A percentile compares a stretch with the other conserved stretches of the same genome.
phyloP scores from a whole-genome alignment of 108 stramenopile species.

The Nitzschia putrida region DNA sequence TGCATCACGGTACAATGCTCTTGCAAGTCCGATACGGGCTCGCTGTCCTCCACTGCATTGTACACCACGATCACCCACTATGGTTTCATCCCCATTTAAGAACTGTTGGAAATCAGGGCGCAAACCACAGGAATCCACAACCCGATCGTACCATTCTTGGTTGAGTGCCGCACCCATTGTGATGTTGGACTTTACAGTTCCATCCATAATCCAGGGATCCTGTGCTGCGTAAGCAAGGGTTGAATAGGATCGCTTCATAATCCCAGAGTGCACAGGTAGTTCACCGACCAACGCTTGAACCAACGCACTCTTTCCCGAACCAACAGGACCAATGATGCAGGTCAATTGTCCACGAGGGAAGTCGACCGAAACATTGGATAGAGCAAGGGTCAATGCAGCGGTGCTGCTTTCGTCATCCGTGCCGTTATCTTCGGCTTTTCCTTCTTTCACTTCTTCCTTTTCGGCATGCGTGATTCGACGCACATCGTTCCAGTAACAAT shows the following conservation, averaged over 20 bases:
- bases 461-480: background rate
- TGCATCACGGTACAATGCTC: slow-evolving; percentile 57
- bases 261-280: slow-evolving; percentile 50
- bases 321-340: slow-evolving; percentile 63
- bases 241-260: slow-evolving; percentile 32
- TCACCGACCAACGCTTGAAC: slow-evolving; percentile 66
- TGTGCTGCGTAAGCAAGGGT: slow-evolving; percentile 81
- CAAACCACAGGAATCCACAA: slow-evolving; percentile 69
- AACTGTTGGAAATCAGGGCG: slow-evolving; percentile 63
- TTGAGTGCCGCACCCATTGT: slow-evolving; percentile 58
- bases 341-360: slow-evolving; percentile 44
- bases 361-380: slow-evolving; percentile 49
- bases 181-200: slow-evolving; percentile 81
- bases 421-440: background rate
- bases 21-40: slow-evolving; percentile 77
- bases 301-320: slow-evolving; percentile 63
- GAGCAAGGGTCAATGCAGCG: slow-evolving; percentile 26
- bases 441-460: background rate
- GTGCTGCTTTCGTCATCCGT: background rate
- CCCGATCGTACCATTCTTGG: slow-evolving; percentile 50
- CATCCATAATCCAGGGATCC: slow-evolving; percentile 88
- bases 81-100: slow-evolving; percentile 68
- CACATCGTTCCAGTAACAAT: slow-evolving; percentile 52
- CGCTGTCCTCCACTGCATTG: slow-evolving; percentile 89
- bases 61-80: slow-evolving; percentile 89